Conservation (phyloP, 129 eudicot species). For the Flaveria brownii region DNA sequence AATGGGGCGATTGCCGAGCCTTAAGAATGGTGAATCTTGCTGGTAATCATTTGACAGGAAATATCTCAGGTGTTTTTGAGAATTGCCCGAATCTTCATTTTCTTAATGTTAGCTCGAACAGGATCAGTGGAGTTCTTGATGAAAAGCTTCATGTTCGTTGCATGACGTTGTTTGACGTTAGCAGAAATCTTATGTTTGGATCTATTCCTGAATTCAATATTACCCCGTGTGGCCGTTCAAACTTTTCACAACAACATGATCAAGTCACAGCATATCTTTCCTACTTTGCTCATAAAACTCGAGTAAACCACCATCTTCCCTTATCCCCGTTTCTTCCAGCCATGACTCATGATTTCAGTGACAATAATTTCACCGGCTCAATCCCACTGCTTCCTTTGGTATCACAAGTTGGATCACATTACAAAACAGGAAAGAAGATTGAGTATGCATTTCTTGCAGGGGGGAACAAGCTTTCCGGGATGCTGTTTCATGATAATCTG, state of each 20-base stretch:
- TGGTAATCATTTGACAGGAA: constrained; percentile 40
- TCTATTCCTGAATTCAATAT: constrained; percentile 34
- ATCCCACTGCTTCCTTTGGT: constrained; percentile 35
- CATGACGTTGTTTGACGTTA: constrained; percentile 44
- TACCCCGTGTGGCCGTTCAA: constrained; percentile 19
- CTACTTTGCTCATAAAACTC: constrained; percentile 34
- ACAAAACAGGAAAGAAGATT: constrained; percentile 27
- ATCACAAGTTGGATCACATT: constrained; percentile 11
- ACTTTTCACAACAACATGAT: constrained; percentile 14
- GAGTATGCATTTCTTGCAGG: constrained; percentile 44
- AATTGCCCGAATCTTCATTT: constrained; percentile 38
- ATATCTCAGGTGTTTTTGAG: constrained; percentile 29
- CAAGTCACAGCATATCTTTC: constrained; percentile 28
- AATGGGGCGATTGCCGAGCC: constrained; percentile 42
- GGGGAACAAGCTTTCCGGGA: constrained; percentile 45
- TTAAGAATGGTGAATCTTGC: constrained; percentile 47
- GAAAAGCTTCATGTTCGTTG: constrained; percentile 36
- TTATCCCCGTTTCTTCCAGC: constrained; percentile 29
- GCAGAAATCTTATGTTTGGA: constrained; percentile 46
- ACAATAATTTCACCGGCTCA: constrained; percentile 39
- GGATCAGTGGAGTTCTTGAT: constrained; percentile 42
- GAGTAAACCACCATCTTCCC: constrained; percentile 27
- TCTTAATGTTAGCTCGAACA: constrained; percentile 44
- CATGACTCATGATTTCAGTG: constrained; percentile 41
- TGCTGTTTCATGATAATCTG: constrained; percentile 28